Base-by-base conservation (phyloP, 306 rosid species). In the Herpetospermum pedunculosum region DNA sequence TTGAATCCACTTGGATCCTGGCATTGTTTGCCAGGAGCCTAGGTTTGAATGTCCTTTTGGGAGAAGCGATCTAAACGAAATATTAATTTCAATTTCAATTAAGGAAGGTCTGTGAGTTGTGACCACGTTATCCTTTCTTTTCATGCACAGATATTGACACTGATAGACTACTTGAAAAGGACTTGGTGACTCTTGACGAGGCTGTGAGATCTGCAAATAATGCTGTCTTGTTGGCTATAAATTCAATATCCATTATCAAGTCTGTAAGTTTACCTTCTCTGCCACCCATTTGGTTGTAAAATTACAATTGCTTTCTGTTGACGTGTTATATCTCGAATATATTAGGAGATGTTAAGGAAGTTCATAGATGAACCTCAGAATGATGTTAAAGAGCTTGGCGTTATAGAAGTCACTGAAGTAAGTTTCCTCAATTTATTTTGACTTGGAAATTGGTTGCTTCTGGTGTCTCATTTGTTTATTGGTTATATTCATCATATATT, bases 101-200 rank as follows among this genome's bases (percentile, higher is more conserved):
- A 25, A 8, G 73, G 37, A 13, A 41, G 67, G n/a, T n/a, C n/a
- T n/a, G n/a, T n/a, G n/a, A 40, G 2, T 19, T n/a, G n/a, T 30
- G 73, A 26, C 54, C 73, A 41, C 73, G 25, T 43, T 16, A 68
- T 68, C 1, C 12, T 64, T 78, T 79, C 68, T 47, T 82, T 34
- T 67, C 69, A 47, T 8, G 40, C 73, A 78, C 89, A 94, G 98
- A 90, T 80, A 81, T 94, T 76, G 96, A 91, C 83, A 78, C 88
- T 13, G 88, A 94, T 77, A 82, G 84, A 78, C 88, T 91, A 81
- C 93, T 94, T 13, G 79, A 87, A 82, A 94, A 87, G 81, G 97
- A 94, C 85, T 78, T 94, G 84, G 86, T 91, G 77, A 94, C 98
- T 78, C 87, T 94, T 64, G 97, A 94, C 60, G 98, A 94, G 84